Conservation (phyloP, 306 rosid species). For the Trifolium pratense region DNA sequence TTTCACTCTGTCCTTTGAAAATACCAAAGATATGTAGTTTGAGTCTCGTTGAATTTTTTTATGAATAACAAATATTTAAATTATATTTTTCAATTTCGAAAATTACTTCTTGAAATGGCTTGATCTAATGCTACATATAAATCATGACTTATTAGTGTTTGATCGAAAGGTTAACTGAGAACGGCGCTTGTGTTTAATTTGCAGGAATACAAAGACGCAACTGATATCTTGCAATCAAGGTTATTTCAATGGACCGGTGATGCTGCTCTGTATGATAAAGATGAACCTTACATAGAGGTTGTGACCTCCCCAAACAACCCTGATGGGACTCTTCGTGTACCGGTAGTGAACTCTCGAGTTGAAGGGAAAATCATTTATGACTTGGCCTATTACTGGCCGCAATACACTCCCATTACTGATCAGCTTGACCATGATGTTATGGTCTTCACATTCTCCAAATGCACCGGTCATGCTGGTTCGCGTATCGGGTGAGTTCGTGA, state of each 20-base stretch:
- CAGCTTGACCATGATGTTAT: constrained; percentile 63
- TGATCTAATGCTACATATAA: background rate
- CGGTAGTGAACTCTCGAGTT: constrained; percentile 45
- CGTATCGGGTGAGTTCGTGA: constrained; percentile 68
- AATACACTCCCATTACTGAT: constrained; percentile 70
- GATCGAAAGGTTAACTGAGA: background rate
- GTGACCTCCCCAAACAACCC: constrained; percentile 84
- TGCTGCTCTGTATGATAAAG: constrained; percentile 54
- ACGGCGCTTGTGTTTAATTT: constrained; percentile 1
- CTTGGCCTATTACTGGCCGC: constrained; percentile 92
- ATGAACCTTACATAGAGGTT: constrained; percentile 72
- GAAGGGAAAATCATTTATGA: constrained; percentile 64
- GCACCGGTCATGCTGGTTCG: constrained; percentile 93
- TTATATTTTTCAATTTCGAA: too few species aligned
- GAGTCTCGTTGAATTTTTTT: too few species aligned
- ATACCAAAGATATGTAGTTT: too few species aligned
- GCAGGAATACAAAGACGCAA: constrained; percentile 65
- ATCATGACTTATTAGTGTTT: too few species aligned
- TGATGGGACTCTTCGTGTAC: constrained; percentile 57
- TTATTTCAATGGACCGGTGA: constrained; percentile 81
- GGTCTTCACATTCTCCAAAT: constrained; percentile 86
- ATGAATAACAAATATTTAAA: too few species aligned
- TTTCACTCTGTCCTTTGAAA: too few species aligned
- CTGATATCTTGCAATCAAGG: constrained; percentile 51
- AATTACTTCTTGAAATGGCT: too few species aligned